Percentiles rank a stretch among this genome's conserved stretches.
Conservation (phyloP, 2,329 filamentous ascomycete species). For the Ceratocystis harringtonii region DNA sequence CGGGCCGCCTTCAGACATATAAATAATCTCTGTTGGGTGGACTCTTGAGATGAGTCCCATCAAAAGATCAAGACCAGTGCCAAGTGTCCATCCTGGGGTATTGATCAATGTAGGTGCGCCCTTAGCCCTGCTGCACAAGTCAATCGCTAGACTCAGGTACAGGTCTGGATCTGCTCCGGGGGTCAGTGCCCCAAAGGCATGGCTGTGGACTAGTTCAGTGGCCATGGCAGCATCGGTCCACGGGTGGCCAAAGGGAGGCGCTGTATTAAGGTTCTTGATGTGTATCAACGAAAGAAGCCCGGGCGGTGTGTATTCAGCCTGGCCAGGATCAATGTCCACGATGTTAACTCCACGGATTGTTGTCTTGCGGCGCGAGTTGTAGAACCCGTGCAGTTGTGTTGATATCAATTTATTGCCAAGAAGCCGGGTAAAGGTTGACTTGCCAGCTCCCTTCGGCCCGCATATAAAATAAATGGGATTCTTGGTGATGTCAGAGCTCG, state of each 20-base stretch:
- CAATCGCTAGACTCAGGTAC: constrained; percentile 47
- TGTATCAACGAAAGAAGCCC: constrained; percentile 55
- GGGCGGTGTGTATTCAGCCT: constrained; percentile 57
- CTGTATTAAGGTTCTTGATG: constrained; percentile 45
- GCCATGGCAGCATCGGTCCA: constrained; percentile 19
- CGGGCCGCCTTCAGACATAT: constrained; percentile 51
- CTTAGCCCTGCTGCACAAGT: constrained; percentile 46
- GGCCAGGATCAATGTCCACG: constrained; percentile 65
- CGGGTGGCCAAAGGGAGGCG: constrained; percentile 51
- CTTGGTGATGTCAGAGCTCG: constrained; percentile 23
- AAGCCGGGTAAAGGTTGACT: constrained; percentile 57
- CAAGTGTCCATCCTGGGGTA: constrained; percentile 58
- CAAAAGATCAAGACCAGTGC: constrained; percentile 52
- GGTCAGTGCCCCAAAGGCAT: constrained; percentile 50
- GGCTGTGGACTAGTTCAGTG: constrained; percentile 39
- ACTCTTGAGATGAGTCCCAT: constrained; percentile 39
- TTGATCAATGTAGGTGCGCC: constrained; percentile 52
- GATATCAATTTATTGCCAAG: constrained; percentile 54
- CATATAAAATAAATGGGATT: constrained; percentile 41
- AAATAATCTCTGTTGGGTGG: constrained; percentile 46
- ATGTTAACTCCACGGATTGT: constrained; percentile 31
- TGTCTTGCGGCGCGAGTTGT: constrained; percentile 12
- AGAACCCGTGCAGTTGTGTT: constrained; percentile 22
- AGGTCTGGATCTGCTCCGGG: constrained; percentile 52
- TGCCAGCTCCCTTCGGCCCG: constrained; percentile 58